These are phyloP conservation scores for Dacryopinax primogenitus DNA, from an alignment of 768 basidiomycete genomes.

Conservation along the genomic window DNA sequence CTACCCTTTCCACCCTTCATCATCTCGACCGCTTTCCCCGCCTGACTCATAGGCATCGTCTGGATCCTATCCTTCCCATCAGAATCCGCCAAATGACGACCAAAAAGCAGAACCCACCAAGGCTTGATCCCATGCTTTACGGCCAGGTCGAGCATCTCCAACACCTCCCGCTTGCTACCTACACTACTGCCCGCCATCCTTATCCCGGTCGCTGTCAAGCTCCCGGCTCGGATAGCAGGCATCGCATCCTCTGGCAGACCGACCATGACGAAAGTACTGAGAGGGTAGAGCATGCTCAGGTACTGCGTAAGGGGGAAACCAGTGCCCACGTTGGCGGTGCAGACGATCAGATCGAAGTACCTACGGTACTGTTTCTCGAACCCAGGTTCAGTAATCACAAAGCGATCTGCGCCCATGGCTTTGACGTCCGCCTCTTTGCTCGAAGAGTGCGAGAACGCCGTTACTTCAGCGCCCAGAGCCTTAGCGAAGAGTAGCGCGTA, in stretches of 20 bases:
- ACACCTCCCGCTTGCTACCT: constrained; percentile 29
- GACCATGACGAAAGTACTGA: constrained; percentile 28
- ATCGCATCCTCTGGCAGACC: constrained; percentile 26
- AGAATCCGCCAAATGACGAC: background rate
- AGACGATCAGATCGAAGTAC: constrained; percentile 31
- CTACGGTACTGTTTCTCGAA: constrained; percentile 20
- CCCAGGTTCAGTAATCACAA: constrained; percentile 25
- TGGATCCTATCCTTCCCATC: constrained; percentile 19
- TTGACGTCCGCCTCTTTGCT: constrained; percentile 28
- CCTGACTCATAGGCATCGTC: constrained; percentile 20
- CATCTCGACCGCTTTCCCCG: constrained; percentile 23
- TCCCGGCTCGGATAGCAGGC: background rate
- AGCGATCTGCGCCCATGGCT: constrained; percentile 28
- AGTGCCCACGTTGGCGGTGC: constrained; percentile 25
- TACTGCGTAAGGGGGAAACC: constrained; percentile 28
- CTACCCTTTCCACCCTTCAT: constrained; percentile 28
- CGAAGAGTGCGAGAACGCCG: constrained; percentile 28
- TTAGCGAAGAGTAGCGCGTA: constrained; percentile 27
- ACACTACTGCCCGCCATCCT: constrained; percentile 22
- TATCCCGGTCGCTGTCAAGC: background rate
- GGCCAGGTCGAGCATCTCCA: constrained; percentile 31
- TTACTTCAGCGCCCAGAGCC: constrained; percentile 31
- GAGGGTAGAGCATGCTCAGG: constrained; percentile 25
- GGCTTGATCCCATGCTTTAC: constrained; percentile 28
- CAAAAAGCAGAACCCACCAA: constrained; percentile 16